A percentile compares a stretch with the other conserved stretches of the same genome.
Evolutionary conservation across 495 filamentous ascomycete species (phyloP).

Genomic region (Cercophora samala): DNA sequence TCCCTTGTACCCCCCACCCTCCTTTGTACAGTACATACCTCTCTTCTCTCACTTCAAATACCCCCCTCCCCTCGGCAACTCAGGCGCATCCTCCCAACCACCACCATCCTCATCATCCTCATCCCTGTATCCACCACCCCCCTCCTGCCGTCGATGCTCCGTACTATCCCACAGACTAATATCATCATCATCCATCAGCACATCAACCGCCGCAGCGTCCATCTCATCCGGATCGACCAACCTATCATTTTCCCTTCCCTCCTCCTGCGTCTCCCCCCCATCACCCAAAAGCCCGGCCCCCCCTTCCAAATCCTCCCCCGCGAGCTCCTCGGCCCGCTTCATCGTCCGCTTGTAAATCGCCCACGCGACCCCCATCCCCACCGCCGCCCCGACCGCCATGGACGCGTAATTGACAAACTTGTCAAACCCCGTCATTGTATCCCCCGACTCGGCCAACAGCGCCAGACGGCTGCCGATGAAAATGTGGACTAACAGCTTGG

Average conservation of each 20-base stretch:
- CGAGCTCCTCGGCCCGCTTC: constrained; percentile 76
- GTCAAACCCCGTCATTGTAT: constrained; percentile 62
- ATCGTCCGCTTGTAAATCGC: constrained; percentile 86
- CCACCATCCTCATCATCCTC: not conserved
- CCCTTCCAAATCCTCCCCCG: constrained; percentile 47
- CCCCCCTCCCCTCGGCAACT: not conserved
- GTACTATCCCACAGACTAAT: constrained; percentile 56
- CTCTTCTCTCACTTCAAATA: constrained; percentile 8
- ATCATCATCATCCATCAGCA: constrained; percentile 53
- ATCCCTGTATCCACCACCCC: constrained; percentile 10
- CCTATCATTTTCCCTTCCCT: constrained; percentile 30
- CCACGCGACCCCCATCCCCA: constrained; percentile 74
- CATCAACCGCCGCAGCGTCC: constrained; percentile 34
- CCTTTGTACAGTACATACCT: not conserved
- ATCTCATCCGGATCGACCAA: constrained; percentile 36
- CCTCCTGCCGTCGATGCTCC: too few relatives aligned
- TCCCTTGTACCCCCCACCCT: not conserved
- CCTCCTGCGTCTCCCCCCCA: constrained; percentile 20
- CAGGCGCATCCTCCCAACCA: not conserved
- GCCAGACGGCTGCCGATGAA: constrained; percentile 81
- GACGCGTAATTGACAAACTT: constrained; percentile 75
- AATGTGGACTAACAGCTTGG: constrained; percentile 86
- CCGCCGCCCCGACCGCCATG: constrained; percentile 63
- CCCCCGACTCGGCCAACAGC: constrained; percentile 61
- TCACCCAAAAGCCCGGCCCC: too few relatives aligned